A percentile compares a stretch with the other conserved stretches of the same genome.
Conservation (phyloP, 345 rosid genomes). For the Garcia nutans region DNA sequence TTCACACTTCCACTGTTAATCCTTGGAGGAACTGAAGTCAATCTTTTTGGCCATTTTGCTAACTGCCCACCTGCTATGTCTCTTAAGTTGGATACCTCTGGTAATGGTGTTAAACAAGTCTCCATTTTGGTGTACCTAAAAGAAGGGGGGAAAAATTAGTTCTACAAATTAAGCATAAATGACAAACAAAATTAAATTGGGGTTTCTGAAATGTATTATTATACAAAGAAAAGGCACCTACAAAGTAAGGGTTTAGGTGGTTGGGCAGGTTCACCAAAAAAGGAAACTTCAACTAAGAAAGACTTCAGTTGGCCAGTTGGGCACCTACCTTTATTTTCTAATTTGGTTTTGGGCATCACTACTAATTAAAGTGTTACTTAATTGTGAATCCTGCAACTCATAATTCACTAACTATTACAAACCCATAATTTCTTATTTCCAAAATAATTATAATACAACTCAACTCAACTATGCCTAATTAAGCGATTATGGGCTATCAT, state of each 20-base stretch:
- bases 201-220: no score
- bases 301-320: slow-evolving; percentile 5
- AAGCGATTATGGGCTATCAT: no score
- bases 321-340: slow-evolving; percentile 20
- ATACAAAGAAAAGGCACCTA: neutral
- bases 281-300: neutral
- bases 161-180: no score
- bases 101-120: slow-evolving; percentile 76
- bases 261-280: slow-evolving; percentile 8
- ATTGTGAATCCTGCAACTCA: neutral
- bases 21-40: slow-evolving; percentile 76
- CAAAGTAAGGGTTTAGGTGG: neutral
- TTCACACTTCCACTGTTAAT: slow-evolving; percentile 49
- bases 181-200: no score
- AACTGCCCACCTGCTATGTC: slow-evolving; percentile 70
- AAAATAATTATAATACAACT: no score
- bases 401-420: no score
- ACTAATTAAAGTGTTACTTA: neutral
- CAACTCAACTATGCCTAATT: no score
- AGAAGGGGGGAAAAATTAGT: no score
- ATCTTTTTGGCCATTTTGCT: slow-evolving; percentile 78
- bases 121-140: slow-evolving; percentile 85
- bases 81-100: slow-evolving; percentile 55
- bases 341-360: slow-evolving; percentile 38
- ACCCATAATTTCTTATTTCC: no score